Base-by-base conservation (phyloP, 73 alveolate genomes). In the Paramecium tetraurelia region DNA sequence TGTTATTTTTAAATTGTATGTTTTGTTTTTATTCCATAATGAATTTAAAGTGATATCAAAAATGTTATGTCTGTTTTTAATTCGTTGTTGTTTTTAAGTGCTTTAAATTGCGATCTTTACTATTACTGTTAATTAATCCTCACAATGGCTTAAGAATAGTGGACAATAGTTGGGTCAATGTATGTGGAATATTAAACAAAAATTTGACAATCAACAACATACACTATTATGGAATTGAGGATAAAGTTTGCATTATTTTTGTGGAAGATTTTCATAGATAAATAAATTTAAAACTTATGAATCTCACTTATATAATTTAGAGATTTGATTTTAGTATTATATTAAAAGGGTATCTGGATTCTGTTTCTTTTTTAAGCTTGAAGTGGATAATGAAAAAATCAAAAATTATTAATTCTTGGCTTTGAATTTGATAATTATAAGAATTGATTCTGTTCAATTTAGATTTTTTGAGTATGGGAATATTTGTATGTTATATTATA, bases 21-120 rank as follows among this genome's bases (percentile, higher is more conserved):
- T 21, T 63, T 63, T 63, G 84, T 63, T 63, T 63, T 63, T 63
- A 46, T 63, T 63, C 84, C 84, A 27, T 63, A 31, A 63, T 63
- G 12, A 27, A 27, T 31, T 14, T 33, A 22, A 31, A 27, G 41
- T 31, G 46, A 33, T 63, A 63, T 48, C 46, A 63, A 63, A 27
- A 48, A 31, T 4, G 35, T 20, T 63, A 63, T 63, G 4, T 16
- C 31, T 63, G 50, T 0, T 7, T 63, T 22, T 27, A 63, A 7
- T 31, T 63, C 84, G 31, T 63, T 63, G 24, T 27, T 31, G 48
- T 63, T 63, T 63, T 63, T 31, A 63, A 33, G 12, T 63, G 31
- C 41, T 27, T 63, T 11, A 21, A 63, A 63, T 63, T 48, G 27
- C 46, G 10, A 27, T 27, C 84, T 63, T 63, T 63, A n/a, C 46